phyloP scores from a whole-genome alignment of 2,329 filamentous ascomycete genomes.

The Cladophialophora carrionii region DNA sequence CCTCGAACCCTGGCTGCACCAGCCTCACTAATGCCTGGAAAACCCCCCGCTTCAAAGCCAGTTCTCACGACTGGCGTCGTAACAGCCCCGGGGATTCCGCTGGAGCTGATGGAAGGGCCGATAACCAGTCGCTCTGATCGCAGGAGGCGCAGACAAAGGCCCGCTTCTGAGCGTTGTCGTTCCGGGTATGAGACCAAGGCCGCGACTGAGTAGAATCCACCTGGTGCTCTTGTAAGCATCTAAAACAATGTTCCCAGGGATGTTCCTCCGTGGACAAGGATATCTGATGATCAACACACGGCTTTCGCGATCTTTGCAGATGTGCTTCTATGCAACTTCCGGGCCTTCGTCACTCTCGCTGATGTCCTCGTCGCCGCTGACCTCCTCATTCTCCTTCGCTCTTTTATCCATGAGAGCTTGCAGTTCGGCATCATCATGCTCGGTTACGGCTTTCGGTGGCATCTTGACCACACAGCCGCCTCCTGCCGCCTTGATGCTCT shows the following conservation, averaged over 20 bases:
- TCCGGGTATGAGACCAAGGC: background rate
- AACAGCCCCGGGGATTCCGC: background rate
- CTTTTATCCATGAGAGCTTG: conserved; percentile 99
- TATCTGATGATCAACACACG: background rate
- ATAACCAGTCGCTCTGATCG: background rate
- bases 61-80: background rate
- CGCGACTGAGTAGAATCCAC: background rate
- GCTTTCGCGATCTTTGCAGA: background rate
- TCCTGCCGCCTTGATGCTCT: conserved; percentile 74
- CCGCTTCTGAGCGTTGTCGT: background rate
- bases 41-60: background rate
- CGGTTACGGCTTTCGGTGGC: conserved; percentile 98
- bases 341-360: conserved; percentile 90
- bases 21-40: background rate
- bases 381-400: conserved; percentile 95
- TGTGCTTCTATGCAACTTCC: conserved; percentile 36
- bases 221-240: background rate
- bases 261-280: background rate
- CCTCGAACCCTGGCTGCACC: background rate
- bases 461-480: conserved; percentile 91
- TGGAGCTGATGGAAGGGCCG: background rate
- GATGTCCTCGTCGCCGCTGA: conserved; percentile 94
- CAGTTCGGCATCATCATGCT: conserved; percentile 95
- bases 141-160: background rate
- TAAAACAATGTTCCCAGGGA: background rate